A percentile compares a stretch with the other conserved stretches of the same genome.
phyloP scores from a whole-genome alignment of 192 early-diverging fungal genomes.

The Coemansia sp. region DNA sequence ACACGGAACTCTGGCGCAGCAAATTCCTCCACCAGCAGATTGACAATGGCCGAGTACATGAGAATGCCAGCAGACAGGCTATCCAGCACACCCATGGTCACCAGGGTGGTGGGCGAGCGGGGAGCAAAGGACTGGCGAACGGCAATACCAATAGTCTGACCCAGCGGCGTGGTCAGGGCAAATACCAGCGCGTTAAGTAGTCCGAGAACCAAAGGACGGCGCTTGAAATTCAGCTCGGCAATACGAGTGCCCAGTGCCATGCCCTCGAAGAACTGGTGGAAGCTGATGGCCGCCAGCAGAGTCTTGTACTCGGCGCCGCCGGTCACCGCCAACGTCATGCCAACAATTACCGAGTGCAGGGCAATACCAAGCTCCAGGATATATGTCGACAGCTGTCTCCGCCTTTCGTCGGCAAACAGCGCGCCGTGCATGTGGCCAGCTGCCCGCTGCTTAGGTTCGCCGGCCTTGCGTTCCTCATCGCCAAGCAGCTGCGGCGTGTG shows the following conservation, averaged over 20 bases:
- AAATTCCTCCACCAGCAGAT: conserved; percentile 71
- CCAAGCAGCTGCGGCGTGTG: background rate
- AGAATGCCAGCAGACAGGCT: conserved; percentile 77
- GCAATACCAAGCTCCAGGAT: conserved; percentile 76
- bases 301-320: conserved; percentile 53
- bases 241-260: conserved; percentile 73
- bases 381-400: conserved; percentile 57
- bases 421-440: conserved; percentile 25
- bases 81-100: conserved; percentile 75
- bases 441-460: background rate
- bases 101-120: conserved; percentile 49
- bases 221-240: conserved; percentile 44
- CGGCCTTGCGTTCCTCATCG: conserved; percentile 3
- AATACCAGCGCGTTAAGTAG: conserved; percentile 58
- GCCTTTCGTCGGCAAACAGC: conserved; percentile 7
- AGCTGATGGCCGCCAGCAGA: conserved; percentile 63
- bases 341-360: conserved; percentile 72
- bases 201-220: conserved; percentile 38
- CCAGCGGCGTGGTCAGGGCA: conserved; percentile 78
- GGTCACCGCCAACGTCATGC: conserved; percentile 62
- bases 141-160: conserved; percentile 72
- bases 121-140: conserved; percentile 60
- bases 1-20: conserved; percentile 52
- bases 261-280: conserved; percentile 78
- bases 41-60: conserved; percentile 70